Evolutionary conservation across 1,139 yeast genomes (phyloP).

Genomic region (Candida gigantensis): DNA sequence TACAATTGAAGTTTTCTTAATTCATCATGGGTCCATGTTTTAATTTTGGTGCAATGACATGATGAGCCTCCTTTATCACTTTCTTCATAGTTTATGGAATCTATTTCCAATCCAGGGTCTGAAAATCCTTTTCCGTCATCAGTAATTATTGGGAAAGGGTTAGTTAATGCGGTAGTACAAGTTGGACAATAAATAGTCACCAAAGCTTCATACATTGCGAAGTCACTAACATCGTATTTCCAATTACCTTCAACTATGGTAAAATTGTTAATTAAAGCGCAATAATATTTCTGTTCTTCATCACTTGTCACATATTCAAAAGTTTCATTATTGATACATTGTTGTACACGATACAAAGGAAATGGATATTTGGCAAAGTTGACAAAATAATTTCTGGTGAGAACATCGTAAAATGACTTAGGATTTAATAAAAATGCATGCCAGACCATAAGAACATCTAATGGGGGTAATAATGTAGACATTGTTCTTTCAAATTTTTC

Average conservation of each 20-base stretch:
- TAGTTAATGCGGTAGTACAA: constrained; percentile 16
- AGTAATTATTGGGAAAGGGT: constrained; percentile 17
- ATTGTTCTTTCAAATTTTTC: not conserved
- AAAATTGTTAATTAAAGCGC: not conserved
- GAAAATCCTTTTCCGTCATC: constrained; percentile 21
- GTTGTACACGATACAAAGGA: constrained; percentile 24
- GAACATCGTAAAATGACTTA: constrained; percentile 30
- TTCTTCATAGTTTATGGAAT: no score
- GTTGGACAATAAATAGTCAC: constrained; percentile 19
- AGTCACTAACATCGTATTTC: constrained; percentile 4
- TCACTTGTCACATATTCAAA: constrained; percentile 20
- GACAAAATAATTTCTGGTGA: constrained; percentile 23
- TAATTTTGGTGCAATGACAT: constrained; percentile 9
- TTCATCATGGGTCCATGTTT: no score
- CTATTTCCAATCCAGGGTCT: no score
- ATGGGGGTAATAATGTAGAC: constrained; percentile 18
- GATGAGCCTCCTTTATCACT: not conserved
- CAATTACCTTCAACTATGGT: constrained; percentile 7
- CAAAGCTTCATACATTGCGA: constrained; percentile 3
- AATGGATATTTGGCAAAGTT: constrained; percentile 25
- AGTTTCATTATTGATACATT: constrained; percentile 23
- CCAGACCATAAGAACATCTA: no score
- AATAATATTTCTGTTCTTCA: constrained; percentile 1
- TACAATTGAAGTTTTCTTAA: no score
- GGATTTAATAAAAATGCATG: no score